phyloP scores from a whole-genome alignment of 129 eudicot genomes.

The Centella asiatica region DNA sequence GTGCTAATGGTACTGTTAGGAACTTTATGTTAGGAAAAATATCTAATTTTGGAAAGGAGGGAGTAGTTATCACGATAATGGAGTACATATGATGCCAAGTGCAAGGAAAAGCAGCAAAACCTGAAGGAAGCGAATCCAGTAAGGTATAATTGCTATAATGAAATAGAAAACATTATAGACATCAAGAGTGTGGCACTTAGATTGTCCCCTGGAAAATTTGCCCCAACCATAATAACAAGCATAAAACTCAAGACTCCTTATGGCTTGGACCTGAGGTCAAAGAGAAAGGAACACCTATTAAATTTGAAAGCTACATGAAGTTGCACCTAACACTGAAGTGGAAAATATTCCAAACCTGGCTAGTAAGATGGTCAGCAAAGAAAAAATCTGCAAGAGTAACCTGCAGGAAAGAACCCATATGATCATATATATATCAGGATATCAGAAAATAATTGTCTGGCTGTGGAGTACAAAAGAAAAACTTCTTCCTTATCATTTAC shows the following conservation, averaged over 20 bases:
- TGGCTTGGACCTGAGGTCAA: constrained; percentile 57
- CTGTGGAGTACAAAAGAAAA: not conserved
- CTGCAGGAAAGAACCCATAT: constrained; percentile 35
- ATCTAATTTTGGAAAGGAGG: no score
- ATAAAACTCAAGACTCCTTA: constrained; percentile 69
- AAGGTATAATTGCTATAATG: constrained; percentile 59
- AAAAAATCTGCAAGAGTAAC: constrained; percentile 74
- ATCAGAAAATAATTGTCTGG: not conserved
- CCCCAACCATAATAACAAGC: constrained; percentile 56
- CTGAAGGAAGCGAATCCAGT: constrained; percentile 80
- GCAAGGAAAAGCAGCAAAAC: constrained; percentile 24
- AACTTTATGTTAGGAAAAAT: no score
- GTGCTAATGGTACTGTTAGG: no score
- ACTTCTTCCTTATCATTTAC: constrained; percentile 19
- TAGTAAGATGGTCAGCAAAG: constrained; percentile 81
- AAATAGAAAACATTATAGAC: constrained; percentile 62
- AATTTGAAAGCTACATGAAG: not conserved
- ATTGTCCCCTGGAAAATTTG: constrained; percentile 18
- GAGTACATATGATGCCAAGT: no score
- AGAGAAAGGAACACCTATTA: constrained; percentile 8
- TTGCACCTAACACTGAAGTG: not conserved
- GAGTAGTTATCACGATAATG: no score
- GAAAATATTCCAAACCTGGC: constrained; percentile 48
- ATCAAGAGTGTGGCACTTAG: constrained; percentile 38
- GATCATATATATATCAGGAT: constrained; percentile 4